Conservation (phyloP, 2,329 filamentous ascomycete species). For the Conoideocrella luteorostrata region DNA sequence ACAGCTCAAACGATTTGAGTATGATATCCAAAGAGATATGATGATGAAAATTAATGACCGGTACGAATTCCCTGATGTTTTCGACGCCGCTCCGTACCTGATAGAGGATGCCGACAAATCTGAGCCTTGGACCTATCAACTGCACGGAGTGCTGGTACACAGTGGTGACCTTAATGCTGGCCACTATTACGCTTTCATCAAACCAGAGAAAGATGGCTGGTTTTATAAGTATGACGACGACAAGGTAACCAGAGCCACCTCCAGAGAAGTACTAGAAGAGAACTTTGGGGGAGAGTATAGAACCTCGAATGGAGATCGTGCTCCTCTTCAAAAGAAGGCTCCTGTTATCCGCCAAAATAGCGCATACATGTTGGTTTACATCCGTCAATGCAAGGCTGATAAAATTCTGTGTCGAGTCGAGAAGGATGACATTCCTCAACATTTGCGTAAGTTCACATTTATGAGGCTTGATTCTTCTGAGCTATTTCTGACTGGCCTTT, state of each 20-base stretch:
- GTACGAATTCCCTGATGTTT: conserved; percentile 80
- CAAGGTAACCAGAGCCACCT: conserved; percentile 88
- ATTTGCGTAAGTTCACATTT: conserved; percentile 57
- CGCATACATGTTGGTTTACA: conserved; percentile 98
- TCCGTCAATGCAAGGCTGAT: conserved; percentile 80
- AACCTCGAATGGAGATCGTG: conserved; percentile 40
- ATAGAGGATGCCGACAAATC: conserved; percentile 80
- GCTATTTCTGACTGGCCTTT: conserved; percentile 15
- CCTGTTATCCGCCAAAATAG: conserved; percentile 65
- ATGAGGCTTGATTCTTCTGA: background rate
- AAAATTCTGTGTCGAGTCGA: conserved; percentile 70
- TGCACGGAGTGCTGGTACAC: conserved; percentile 93
- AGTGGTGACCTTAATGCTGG: conserved; percentile 95
- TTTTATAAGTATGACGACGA: conserved; percentile 99
- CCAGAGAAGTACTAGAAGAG: conserved; percentile 87
- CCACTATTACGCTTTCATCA: conserved; percentile 96
- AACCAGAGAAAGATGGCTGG: conserved; percentile 84
- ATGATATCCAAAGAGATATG: conserved; percentile 89
- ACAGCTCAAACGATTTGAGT: conserved; percentile 95
- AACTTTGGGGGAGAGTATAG: conserved; percentile 90
- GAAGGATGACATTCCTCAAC: conserved; percentile 71
- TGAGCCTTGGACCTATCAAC: conserved; percentile 83
- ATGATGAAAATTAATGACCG: conserved; percentile 99
- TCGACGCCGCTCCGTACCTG: conserved; percentile 81
- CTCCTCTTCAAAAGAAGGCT: conserved; percentile 46